Evolutionary conservation across 2,329 filamentous ascomycete species (phyloP), one percentile per base, ranked within the genome.

Genomic region (Stagonosporopsis vannaccii): DNA sequence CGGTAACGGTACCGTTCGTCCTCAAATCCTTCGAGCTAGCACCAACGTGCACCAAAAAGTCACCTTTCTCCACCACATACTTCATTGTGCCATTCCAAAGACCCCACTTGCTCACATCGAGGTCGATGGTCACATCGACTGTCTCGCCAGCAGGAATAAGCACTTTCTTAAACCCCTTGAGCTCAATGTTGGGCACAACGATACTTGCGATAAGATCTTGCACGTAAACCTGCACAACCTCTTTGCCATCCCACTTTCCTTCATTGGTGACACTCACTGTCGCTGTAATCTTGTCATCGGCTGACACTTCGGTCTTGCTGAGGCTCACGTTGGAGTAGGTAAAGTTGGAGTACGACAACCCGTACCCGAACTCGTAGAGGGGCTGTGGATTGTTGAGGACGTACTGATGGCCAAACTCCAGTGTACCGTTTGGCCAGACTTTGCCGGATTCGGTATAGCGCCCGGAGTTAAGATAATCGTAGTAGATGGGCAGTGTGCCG

Each of bases 31-130:
- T 76, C 62, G 85, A 88, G 59, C 79, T 83, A n/a, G 76, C 74
- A 2, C 88, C 89, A 15, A 88, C 82, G 51, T 82, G 78, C 9
- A 90, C 77, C 5, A 81, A 75, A 70, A 91, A 92, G 36, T 87
- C 82, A 1, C 89, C 89, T 3, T 84, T 84, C 80, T 92, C 90
- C 33, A 92, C 88, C 22, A 90, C 87, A 72, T 91, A 91, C 71
- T 87, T 77, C 86, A 90, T 89, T 30, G 75, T 78, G 12, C 75
- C 64, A 69, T 85, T 78, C 85, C 85, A 87, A 7, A 87, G 66
- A 0, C 84, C 84, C 60, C 85, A 72, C 43, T 84, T 78, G 19
- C 70, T 64, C 3, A 86, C 78, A 26, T 80, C 67, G 19, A 87
- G 66, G 17, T 82, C 78, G 23, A 89, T 78, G 30, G 76, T 67